These are phyloP conservation scores for Vanrija pseudolonga DNA, from an alignment of 1,284 basidiomycete genomes.

Conservation along the genomic window DNA sequence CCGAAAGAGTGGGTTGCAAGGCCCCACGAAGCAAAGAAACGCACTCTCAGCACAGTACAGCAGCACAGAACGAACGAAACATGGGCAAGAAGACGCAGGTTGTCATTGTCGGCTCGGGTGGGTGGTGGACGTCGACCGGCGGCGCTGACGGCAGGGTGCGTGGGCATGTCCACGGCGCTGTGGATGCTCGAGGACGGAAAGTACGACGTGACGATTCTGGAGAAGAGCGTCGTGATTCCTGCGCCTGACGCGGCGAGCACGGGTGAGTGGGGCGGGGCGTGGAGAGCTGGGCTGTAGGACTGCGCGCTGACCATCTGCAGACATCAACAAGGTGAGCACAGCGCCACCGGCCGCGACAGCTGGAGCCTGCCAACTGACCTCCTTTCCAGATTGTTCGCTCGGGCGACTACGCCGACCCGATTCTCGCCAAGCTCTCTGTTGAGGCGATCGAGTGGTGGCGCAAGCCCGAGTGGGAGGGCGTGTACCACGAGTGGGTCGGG, in stretches of 20 bases:
- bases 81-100: conserved; percentile 17
- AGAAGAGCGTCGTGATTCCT: conserved; percentile 41
- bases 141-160: conserved; percentile 33
- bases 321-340: conserved; percentile 46
- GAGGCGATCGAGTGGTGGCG: conserved; percentile 47
- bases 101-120: conserved; percentile 19
- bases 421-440: conserved; percentile 37
- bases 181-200: conserved; percentile 44
- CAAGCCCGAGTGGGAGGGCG: conserved; percentile 61
- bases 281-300: not conserved
- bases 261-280: conserved; percentile 25
- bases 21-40: no score
- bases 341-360: not conserved
- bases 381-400: conserved; percentile 41
- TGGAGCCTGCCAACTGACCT: no score
- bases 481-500: conserved; percentile 69
- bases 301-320: conserved; percentile 9
- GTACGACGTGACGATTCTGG: conserved; percentile 48
- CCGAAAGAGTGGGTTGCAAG: no score
- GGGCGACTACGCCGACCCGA: conserved; percentile 46
- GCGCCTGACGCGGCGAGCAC: conserved; percentile 49
- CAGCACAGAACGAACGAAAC: not conserved
- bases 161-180: conserved; percentile 48
- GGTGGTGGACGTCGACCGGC: not conserved
- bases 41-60: no score